These are phyloP conservation scores for Tetrapisispora namnaoensis DNA, from an alignment of 805 yeast genomes.

Conservation along the genomic window DNA sequence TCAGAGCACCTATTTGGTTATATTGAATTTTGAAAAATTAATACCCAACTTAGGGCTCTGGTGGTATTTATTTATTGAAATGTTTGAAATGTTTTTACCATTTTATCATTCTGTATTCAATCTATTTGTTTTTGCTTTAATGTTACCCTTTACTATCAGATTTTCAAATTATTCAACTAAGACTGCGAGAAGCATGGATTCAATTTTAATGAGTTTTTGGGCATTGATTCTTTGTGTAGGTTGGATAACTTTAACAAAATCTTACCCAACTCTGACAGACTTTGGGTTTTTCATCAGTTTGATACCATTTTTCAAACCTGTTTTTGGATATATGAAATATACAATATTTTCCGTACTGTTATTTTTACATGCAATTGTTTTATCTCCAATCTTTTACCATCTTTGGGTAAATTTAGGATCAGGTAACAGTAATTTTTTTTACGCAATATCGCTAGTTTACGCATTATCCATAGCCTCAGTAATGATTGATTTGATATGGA, in stretches of 20 bases:
- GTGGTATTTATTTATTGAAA: slow-evolving; percentile 98
- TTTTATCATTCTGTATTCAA: slow-evolving; percentile 82
- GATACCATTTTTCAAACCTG: slow-evolving; percentile 38
- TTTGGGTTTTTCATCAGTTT: slow-evolving; percentile 46
- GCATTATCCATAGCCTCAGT: slow-evolving; percentile 59
- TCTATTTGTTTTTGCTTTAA: slow-evolving; percentile 53
- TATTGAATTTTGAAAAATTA: slow-evolving; percentile 54
- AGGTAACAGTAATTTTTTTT: slow-evolving; percentile 93
- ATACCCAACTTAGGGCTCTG: slow-evolving; percentile 90
- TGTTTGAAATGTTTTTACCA: slow-evolving; percentile 79
- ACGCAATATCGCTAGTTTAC: slow-evolving; percentile 81
- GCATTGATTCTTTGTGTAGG: slow-evolving; percentile 42
- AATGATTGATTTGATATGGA: slow-evolving; percentile 75
- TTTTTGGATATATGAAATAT: slow-evolving; percentile 38
- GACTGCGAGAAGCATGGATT: background rate
- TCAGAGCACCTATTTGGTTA: slow-evolving; percentile 46
- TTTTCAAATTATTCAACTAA: slow-evolving; percentile 29
- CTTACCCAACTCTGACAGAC: slow-evolving; percentile 83
- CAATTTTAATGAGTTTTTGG: slow-evolving; percentile 41
- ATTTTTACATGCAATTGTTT: slow-evolving; percentile 46
- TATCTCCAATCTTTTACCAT: slow-evolving; percentile 85
- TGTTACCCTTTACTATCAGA: slow-evolving; percentile 66
- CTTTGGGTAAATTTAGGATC: slow-evolving; percentile 91
- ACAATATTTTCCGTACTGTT: slow-evolving; percentile 42
- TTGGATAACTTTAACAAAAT: slow-evolving; percentile 54